Evolutionary conservation across 179 eudicot species (phyloP).

Genomic region (Patellifolia procumbens): DNA sequence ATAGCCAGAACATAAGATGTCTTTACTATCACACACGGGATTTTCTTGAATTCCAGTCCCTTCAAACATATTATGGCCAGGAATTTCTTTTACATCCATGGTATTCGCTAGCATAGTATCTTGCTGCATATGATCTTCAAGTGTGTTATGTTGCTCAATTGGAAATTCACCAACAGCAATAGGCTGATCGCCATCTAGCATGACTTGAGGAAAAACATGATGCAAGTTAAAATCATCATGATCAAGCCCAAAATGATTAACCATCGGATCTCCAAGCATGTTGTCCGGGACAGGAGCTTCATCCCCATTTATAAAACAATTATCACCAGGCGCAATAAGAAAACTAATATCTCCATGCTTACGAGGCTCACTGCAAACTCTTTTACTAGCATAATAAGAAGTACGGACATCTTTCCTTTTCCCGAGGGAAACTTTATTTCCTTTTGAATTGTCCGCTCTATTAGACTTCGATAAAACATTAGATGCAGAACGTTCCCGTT

Average conservation of each 20-base stretch:
- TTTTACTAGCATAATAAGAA: constrained; percentile 58
- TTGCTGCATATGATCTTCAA: constrained; percentile 30
- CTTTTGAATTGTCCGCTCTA: constrained; percentile 40
- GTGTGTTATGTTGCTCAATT: constrained; percentile 26
- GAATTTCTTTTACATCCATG: constrained; percentile 29
- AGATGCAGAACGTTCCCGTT: constrained; percentile 37
- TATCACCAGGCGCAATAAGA: constrained; percentile 30
- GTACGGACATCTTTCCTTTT: constrained; percentile 66
- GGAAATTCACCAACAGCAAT: constrained; percentile 31
- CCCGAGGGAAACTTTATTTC: constrained; percentile 31
- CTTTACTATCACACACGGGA: constrained; percentile 18
- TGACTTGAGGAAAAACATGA: constrained; percentile 33
- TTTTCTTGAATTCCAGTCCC: constrained; percentile 30
- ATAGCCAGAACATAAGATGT: constrained; percentile 21
- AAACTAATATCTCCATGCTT: constrained; percentile 36
- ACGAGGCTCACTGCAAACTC: constrained; percentile 46
- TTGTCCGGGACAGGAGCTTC: constrained; percentile 24
- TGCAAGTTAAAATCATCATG: constrained; percentile 30
- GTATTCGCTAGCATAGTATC: constrained; percentile 20
- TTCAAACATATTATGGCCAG: constrained; percentile 31
- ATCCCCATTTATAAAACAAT: constrained; percentile 28
- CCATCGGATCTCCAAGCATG: constrained; percentile 33
- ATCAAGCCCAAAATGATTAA: constrained; percentile 27
- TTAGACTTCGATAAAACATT: constrained; percentile 32
- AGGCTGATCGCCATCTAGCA: constrained; percentile 27